Percentiles rank a stretch among this genome's conserved stretches.
These are phyloP conservation scores for Ustilago shanxiensis DNA, from an alignment of 1,284 basidiomycete genomes.

Conservation along the genomic window DNA sequence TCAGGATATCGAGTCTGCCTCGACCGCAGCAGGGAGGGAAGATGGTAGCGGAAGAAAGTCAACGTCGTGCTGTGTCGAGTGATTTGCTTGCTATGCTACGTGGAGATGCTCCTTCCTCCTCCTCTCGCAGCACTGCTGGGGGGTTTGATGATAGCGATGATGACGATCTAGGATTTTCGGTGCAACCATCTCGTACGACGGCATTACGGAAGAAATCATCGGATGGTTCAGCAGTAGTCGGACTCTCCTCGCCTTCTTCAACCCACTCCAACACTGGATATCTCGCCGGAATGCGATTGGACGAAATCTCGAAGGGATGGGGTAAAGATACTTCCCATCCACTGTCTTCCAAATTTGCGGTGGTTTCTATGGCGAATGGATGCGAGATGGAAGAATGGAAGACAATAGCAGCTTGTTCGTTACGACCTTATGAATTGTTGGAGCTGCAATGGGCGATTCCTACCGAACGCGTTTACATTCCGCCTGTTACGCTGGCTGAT, in stretches of 20 bases:
- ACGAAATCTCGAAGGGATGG: slow-evolving; percentile 42
- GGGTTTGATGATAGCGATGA: neutral
- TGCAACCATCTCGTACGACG: slow-evolving; percentile 8
- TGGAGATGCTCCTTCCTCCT: slow-evolving; percentile 2
- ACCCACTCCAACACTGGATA: slow-evolving; percentile 5
- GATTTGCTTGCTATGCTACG: slow-evolving; percentile 35
- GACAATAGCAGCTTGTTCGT: slow-evolving; percentile 44
- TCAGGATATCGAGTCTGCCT: slow-evolving; percentile 24
- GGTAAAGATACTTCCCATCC: slow-evolving; percentile 40
- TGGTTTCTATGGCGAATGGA: slow-evolving; percentile 55
- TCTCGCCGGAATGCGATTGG: slow-evolving; percentile 40
- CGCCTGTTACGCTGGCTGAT: slow-evolving; percentile 21
- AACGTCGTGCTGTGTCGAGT: slow-evolving; percentile 23
- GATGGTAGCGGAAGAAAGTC: slow-evolving; percentile 34
- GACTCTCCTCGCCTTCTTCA: neutral
- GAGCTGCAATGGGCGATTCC: slow-evolving; percentile 55
- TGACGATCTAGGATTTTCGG: slow-evolving; percentile 8
- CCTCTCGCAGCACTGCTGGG: neutral
- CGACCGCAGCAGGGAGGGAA: neutral
- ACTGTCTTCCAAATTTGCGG: slow-evolving; percentile 38
- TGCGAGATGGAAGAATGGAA: slow-evolving; percentile 58
- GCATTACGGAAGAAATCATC: slow-evolving; percentile 17
- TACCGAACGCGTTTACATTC: slow-evolving; percentile 49
- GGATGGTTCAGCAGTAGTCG: slow-evolving; percentile 5
- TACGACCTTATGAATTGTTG: slow-evolving; percentile 59